Conservation (phyloP, 257 asterid genomes). For the Mitragyna speciosa region DNA sequence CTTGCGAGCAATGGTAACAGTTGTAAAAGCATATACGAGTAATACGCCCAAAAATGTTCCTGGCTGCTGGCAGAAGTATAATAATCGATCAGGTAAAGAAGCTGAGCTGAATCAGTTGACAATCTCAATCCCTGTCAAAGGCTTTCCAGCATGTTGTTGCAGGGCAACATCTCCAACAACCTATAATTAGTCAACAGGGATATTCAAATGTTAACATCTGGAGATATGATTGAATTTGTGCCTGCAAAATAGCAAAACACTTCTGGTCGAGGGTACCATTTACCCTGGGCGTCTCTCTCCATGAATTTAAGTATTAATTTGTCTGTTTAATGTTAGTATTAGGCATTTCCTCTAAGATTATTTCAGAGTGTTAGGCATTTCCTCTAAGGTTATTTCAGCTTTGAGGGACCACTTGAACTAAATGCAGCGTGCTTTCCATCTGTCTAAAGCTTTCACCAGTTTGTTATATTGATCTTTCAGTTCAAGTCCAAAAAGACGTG, state of each 20-base stretch:
- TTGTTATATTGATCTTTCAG: background rate
- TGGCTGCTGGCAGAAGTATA: background rate
- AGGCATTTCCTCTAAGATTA: background rate
- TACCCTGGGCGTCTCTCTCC: background rate
- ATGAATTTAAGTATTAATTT: background rate
- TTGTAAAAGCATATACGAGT: too few species aligned
- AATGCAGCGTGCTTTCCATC: background rate
- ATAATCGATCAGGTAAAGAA: background rate
- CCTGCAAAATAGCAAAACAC: background rate
- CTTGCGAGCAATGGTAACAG: background rate
- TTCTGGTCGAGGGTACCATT: too few species aligned
- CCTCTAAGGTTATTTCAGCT: background rate
- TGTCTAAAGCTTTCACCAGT: background rate
- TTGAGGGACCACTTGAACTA: background rate
- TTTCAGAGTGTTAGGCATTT: constrained; percentile 3
- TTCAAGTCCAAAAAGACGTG: background rate
- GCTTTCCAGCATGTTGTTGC: constrained; percentile 56
- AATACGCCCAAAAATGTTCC: background rate
- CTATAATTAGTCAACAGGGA: constrained; percentile 32
- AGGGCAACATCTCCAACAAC: constrained; percentile 84
- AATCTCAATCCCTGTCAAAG: constrained; percentile 61
- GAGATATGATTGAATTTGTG: background rate
- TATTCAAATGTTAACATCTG: background rate
- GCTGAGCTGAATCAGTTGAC: constrained; percentile 51
- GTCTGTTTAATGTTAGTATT: background rate